These are phyloP conservation scores for Pulveroboletus frians DNA, from an alignment of 768 basidiomycete species.

Conservation along the genomic window DNA sequence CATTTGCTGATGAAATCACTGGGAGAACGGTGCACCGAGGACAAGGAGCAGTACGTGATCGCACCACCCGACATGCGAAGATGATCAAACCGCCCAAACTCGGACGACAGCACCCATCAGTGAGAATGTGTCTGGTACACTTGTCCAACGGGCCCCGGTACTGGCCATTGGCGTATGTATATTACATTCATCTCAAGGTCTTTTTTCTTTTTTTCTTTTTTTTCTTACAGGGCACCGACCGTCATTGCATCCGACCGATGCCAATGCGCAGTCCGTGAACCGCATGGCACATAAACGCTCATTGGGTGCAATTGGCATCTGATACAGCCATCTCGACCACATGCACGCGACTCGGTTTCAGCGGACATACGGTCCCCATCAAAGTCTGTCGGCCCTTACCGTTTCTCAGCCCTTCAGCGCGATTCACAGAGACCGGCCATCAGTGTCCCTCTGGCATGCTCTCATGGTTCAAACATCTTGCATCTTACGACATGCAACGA, in stretches of 20 bases:
- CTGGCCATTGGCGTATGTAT: not conserved
- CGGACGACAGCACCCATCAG: not conserved
- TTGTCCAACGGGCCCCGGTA: not conserved
- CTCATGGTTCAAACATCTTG: not conserved
- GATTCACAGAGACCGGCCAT: not conserved
- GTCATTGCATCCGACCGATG: no score
- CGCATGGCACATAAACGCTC: no score
- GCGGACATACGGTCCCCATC: not conserved
- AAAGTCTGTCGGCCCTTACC: not conserved
- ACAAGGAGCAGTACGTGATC: not conserved
- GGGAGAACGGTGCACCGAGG: not conserved
- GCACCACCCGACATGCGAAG: not conserved
- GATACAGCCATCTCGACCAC: not conserved
- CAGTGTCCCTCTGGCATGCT: not conserved
- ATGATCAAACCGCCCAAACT: not conserved
- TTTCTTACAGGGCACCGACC: no score
- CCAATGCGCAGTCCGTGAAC: no score
- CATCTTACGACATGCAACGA: conserved; percentile 6
- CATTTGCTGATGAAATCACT: not conserved
- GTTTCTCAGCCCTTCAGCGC: not conserved
- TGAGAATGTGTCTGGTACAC: not conserved
- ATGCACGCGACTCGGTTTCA: not conserved
- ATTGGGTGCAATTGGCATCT: not conserved
- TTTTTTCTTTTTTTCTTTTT: no score
- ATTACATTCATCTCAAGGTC: no score